Conservation (phyloP, 257 asterid genomes). For the Penstemon davidsonii region DNA sequence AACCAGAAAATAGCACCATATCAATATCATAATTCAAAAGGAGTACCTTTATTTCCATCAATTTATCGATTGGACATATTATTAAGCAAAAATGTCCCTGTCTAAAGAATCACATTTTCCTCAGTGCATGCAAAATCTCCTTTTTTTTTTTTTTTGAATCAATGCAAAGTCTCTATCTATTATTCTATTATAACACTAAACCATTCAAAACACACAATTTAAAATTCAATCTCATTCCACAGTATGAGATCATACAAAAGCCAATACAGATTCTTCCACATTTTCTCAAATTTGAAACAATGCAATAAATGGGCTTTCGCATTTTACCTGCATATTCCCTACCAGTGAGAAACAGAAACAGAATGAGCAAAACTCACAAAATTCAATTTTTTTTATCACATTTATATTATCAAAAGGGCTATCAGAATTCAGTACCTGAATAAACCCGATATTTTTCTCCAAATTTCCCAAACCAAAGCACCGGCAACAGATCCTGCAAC, state of each 20-base stretch:
- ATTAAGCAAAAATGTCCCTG: not conserved
- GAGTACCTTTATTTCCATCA: not conserved
- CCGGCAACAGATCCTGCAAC: slow-evolving; percentile 41
- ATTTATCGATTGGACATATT: not conserved
- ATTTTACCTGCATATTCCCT: too few species aligned
- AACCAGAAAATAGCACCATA: too few species aligned
- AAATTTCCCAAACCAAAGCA: slow-evolving; percentile 31
- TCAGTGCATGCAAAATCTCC: not conserved
- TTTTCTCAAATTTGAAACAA: too few species aligned
- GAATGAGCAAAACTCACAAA: not conserved
- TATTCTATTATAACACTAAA: too few species aligned
- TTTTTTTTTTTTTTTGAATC: not conserved
- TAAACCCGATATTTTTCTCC: slow-evolving; percentile 23
- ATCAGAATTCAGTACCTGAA: slow-evolving; percentile 37
- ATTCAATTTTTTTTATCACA: not conserved
- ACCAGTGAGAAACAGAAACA: not conserved
- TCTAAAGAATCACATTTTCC: not conserved
- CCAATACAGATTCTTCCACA: too few species aligned
- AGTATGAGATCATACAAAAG: too few species aligned
- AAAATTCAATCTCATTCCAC: not conserved
- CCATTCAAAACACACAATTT: not conserved
- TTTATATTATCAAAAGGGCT: not conserved
- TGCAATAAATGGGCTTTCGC: too few species aligned
- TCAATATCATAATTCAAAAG: too few species aligned
- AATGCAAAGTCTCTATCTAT: too few species aligned